Evolutionary conservation across 768 basidiomycete species (phyloP), one percentile per base, ranked within the genome.

Genomic region (Favolaschia claudopus): DNA sequence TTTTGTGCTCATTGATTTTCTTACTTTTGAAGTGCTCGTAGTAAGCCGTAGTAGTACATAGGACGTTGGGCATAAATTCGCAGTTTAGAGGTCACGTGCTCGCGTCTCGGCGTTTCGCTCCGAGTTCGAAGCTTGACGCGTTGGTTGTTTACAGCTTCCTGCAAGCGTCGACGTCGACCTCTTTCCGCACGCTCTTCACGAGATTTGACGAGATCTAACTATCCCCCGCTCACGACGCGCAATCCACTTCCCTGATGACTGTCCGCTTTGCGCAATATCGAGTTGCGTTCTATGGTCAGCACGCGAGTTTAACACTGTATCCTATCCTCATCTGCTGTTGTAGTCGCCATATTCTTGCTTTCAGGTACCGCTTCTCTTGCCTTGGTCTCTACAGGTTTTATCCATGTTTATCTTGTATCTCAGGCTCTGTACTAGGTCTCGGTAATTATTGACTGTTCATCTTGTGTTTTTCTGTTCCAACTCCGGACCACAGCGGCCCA

Each of bases 341-440:
- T 43, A 85, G 84, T 82, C 52, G 68, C 67, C 33, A 74, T 82
- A 4, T 75, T 83, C 56, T 48, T 82, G 44, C 71, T 83, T 14
- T 79, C 82, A 54, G 84, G 82, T 63, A 37, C 40, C 49, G 12
- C n/a, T 25, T 28, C 27, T 49, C 32, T n/a, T n/a, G n/a, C n/a
- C 15, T 17, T 36, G 22, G 2, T 53, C n/a, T 19, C 24, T 42
- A 28, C 20, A 27, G n/a, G 28, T 15, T 56, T 22, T 47, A 62
- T 45, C 14, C 43, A 55, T 4, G 22, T 37, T 43, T 25, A 56
- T 57, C 25, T n/a, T 55, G n/a, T 27, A 24, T 44, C 43, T 45
- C 64, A 81, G 77, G 77, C 14, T 78, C 81, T 27, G 87, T 91
- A 33, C 81, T 93, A 5, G 92, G 92, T 10, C 70, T 93, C 22